A percentile compares a stretch with the other conserved stretches of the same genome.
Evolutionary conservation across 768 basidiomycete genomes (phyloP).

Genomic region (Rhizopogon vulgaris): DNA sequence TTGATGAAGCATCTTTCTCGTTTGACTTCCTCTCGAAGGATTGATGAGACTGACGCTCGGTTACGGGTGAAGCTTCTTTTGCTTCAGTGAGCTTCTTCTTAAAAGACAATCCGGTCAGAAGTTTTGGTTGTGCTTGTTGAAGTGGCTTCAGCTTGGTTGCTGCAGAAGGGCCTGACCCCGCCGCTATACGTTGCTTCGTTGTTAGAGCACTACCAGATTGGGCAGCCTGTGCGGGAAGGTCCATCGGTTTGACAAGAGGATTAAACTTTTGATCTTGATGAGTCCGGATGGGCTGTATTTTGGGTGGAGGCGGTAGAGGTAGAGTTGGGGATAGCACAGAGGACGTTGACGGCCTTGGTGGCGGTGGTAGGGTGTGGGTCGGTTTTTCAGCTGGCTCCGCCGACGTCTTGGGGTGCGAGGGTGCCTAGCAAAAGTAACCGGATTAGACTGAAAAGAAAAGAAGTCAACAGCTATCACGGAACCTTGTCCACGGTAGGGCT

Average conservation of each 20-base stretch:
- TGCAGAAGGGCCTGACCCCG: slow-evolving; percentile 30
- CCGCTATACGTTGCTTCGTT: slow-evolving; percentile 46
- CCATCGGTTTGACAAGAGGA: slow-evolving; percentile 28
- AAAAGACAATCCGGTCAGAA: slow-evolving; percentile 32
- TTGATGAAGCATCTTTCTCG: neutral
- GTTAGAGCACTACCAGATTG: slow-evolving; percentile 33
- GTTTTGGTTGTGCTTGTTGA: slow-evolving; percentile 13
- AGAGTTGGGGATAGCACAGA: slow-evolving; percentile 3
- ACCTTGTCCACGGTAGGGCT: neutral
- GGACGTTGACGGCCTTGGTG: neutral
- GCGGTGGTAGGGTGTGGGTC: neutral
- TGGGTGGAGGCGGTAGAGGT: slow-evolving; percentile 12
- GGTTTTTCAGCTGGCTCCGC: neutral
- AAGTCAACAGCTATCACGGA: no score
- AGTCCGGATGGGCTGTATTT: slow-evolving; percentile 13
- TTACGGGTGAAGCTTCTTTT: slow-evolving; percentile 6
- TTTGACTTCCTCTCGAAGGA: neutral
- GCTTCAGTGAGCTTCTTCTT: slow-evolving; percentile 33
- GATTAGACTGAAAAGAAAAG: neutral
- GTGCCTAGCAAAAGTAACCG: neutral
- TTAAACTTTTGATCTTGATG: slow-evolving; percentile 24
- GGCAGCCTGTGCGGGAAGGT: slow-evolving; percentile 15
- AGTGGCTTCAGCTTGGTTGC: slow-evolving; percentile 29
- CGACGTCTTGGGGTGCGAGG: neutral
- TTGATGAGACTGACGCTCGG: no score